phyloP scores from a whole-genome alignment of 768 basidiomycete genomes.

The Leucocoprinus sp. region DNA sequence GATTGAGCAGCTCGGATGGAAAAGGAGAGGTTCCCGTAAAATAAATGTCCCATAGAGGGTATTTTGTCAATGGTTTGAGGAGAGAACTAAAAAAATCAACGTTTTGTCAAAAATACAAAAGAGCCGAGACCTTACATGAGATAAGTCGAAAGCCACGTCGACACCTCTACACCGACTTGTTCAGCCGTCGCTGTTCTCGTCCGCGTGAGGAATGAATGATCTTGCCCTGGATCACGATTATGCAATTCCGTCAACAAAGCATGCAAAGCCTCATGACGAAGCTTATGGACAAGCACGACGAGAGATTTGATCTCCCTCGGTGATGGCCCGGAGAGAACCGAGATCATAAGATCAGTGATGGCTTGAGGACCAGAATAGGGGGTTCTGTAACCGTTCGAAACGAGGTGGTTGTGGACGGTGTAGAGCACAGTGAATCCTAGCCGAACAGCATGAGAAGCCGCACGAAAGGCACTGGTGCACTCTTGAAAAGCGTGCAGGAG shows the following conservation, averaged over 20 bases:
- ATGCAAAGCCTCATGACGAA: constrained; percentile 3
- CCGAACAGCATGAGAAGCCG: constrained; percentile 22
- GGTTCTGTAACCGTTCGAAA: constrained; percentile 33
- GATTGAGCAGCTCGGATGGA: constrained; percentile 59
- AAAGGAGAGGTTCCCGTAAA: constrained; percentile 59
- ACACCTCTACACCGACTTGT: neutral
- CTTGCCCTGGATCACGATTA: neutral
- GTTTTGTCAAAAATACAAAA: neutral
- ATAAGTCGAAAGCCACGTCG: neutral
- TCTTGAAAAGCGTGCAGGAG: neutral
- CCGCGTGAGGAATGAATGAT: no score
- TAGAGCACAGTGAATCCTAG: constrained; percentile 41
- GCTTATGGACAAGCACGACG: constrained; percentile 41
- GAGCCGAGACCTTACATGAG: constrained; percentile 6
- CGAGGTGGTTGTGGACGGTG: constrained; percentile 35
- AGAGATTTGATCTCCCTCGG: constrained; percentile 36
- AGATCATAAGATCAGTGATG: constrained; percentile 34
- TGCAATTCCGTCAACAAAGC: neutral
- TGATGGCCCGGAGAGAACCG: constrained; percentile 35
- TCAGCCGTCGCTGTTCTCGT: neutral
- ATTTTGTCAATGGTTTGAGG: constrained; percentile 40
- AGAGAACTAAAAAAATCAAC: constrained; percentile 2
- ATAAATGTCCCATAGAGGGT: constrained; percentile 63
- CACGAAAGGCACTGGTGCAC: constrained; percentile 10
- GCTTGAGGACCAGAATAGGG: constrained; percentile 22